Percentiles rank a stretch among this genome's conserved stretches.
These are phyloP conservation scores for Starmerella geochares DNA, from an alignment of 805 yeast species.

Conservation along the genomic window DNA sequence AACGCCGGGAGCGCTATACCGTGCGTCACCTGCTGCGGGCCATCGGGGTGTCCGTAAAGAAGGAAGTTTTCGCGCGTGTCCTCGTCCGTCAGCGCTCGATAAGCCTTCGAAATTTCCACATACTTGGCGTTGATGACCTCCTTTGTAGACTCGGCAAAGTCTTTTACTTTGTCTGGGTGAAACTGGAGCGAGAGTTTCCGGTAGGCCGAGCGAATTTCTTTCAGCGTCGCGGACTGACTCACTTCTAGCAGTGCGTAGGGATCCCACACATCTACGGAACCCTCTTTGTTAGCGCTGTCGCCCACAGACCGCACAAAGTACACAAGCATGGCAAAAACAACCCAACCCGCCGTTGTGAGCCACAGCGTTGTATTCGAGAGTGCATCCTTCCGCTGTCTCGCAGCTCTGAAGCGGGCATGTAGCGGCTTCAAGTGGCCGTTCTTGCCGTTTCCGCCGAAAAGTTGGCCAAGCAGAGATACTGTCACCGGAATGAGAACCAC, in stretches of 20 bases:
- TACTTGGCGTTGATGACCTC: slow-evolving; percentile 64
- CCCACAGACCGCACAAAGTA: slow-evolving; percentile 28
- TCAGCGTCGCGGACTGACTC: slow-evolving; percentile 56
- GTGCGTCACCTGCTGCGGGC: slow-evolving; percentile 79
- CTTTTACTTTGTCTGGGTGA: slow-evolving; percentile 85
- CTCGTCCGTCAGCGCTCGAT: slow-evolving; percentile 90
- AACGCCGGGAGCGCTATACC: slow-evolving; percentile 94
- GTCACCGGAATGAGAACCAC: slow-evolving; percentile 62
- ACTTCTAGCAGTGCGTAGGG: slow-evolving; percentile 83
- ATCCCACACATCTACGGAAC: slow-evolving; percentile 47
- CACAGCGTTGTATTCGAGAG: slow-evolving; percentile 9
- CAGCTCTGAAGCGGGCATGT: slow-evolving; percentile 13
- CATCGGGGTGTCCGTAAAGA: slow-evolving; percentile 95
- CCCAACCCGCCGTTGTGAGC: slow-evolving; percentile 50
- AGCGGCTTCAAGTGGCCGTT: neutral
- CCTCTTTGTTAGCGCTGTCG: slow-evolving; percentile 20
- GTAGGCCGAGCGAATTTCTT: slow-evolving; percentile 69
- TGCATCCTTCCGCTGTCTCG: neutral
- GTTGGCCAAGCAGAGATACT: slow-evolving; percentile 31
- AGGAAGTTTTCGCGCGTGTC: slow-evolving; percentile 67
- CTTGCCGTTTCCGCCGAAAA: neutral
- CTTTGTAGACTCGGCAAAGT: slow-evolving; percentile 41
- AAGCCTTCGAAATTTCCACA: slow-evolving; percentile 80
- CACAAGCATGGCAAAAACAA: slow-evolving; percentile 37
- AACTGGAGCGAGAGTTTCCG: slow-evolving; percentile 76